Evolutionary conservation across 164 flowering plant species (phyloP).

Genomic region (Nymphaea colorata): DNA sequence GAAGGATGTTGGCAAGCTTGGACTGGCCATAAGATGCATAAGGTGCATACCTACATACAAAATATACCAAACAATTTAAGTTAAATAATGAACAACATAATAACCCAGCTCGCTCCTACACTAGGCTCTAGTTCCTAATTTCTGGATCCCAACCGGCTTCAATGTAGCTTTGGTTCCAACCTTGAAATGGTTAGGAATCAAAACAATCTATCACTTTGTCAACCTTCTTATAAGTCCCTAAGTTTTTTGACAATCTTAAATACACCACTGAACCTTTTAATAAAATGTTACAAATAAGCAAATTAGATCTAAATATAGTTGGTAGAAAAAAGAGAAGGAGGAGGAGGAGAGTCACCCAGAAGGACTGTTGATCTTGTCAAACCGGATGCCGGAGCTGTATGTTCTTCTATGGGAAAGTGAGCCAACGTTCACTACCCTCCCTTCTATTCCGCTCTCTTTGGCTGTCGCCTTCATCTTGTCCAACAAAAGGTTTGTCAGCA

Average conservation of each 20-base stretch:
- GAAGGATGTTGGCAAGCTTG: slow-evolving; percentile 61
- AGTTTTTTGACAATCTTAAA: no score
- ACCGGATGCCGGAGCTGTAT: slow-evolving; percentile 33
- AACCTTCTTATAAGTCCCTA: no score
- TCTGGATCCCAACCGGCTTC: no score
- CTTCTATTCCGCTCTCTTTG: slow-evolving; percentile 32
- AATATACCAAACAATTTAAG: background rate
- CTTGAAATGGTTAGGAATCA: no score
- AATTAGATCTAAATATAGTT: background rate
- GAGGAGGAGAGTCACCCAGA: slow-evolving; percentile 19
- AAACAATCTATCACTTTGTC: no score
- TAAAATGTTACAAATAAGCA: background rate
- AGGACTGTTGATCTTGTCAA: slow-evolving; percentile 38
- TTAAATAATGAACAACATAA: no score
- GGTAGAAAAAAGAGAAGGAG: background rate
- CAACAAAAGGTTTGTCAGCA: slow-evolving; percentile 49
- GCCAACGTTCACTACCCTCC: slow-evolving; percentile 60
- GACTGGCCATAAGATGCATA: slow-evolving; percentile 49
- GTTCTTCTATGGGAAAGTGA: slow-evolving; percentile 37
- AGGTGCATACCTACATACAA: slow-evolving; percentile 28
- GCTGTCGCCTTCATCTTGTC: slow-evolving; percentile 59
- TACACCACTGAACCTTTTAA: no score
- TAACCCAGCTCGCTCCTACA: no score
- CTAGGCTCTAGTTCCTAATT: no score
- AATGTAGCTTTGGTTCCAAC: no score